A percentile compares a stretch with the other conserved stretches of the same genome.
Conservation (phyloP, 1,284 basidiomycete species). For the Sporisorium graminicola region DNA sequence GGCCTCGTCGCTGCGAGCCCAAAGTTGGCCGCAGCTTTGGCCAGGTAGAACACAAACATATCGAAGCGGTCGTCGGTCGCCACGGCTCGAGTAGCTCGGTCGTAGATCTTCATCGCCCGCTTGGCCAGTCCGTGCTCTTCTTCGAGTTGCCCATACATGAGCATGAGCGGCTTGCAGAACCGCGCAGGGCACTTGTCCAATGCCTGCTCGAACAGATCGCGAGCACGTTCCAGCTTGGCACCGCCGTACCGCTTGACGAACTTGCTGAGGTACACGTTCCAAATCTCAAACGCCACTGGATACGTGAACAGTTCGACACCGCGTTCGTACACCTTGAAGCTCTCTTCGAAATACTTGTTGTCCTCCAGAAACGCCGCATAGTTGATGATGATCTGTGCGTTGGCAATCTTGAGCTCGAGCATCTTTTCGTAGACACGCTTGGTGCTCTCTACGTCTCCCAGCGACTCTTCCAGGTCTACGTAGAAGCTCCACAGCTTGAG, state of each 20-base stretch:
- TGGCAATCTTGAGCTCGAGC: conserved; percentile 96
- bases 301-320: conserved; percentile 98
- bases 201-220: conserved; percentile 97
- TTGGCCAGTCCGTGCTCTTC: conserved; percentile 96
- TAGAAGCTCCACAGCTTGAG: conserved; percentile 99
- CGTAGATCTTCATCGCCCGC: conserved; percentile 94
- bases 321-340: conserved; percentile 98
- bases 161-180: conserved; percentile 91
- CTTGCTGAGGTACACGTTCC: conserved; percentile 98
- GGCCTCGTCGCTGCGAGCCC: conserved; percentile 95
- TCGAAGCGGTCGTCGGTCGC: conserved; percentile 93
- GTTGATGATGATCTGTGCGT: conserved; percentile 92
- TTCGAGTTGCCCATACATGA: conserved; percentile 94
- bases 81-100: conserved; percentile 88
- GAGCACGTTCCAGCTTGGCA: conserved; percentile 89
- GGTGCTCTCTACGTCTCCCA: conserved; percentile 90
- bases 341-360: conserved; percentile 97
- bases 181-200: conserved; percentile 95
- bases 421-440: conserved; percentile 97
- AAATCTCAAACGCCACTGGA: conserved; percentile 97
- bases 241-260: conserved; percentile 97
- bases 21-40: conserved; percentile 92
- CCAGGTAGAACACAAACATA: conserved; percentile 97
- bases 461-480: conserved; percentile 95
- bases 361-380: conserved; percentile 97